These are phyloP conservation scores for Ceratobasidium papillatum DNA, from an alignment of 1,284 basidiomycete species.

Conservation along the genomic window DNA sequence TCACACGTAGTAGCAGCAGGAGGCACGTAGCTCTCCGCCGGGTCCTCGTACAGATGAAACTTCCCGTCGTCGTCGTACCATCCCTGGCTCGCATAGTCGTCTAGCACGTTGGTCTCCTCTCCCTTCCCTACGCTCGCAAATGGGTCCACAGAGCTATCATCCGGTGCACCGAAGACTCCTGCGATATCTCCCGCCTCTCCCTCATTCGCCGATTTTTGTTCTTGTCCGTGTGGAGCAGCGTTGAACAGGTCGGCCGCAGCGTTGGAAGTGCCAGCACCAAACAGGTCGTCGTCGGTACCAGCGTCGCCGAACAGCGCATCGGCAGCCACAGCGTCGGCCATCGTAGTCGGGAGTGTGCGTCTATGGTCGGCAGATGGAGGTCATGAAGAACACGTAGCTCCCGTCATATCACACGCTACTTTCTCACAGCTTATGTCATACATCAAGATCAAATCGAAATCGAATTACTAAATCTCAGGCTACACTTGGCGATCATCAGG, in stretches of 20 bases:
- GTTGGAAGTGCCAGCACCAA: background rate
- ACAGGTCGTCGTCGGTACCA: background rate
- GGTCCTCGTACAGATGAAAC: constrained; percentile 48
- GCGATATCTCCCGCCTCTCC: too few relatives aligned
- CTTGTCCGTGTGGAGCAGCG: background rate
- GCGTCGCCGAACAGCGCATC: constrained; percentile 43
- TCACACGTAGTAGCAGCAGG: constrained; percentile 17
- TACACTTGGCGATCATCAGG: background rate
- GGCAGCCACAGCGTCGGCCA: constrained; percentile 41
- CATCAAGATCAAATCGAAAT: background rate
- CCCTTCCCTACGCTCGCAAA: too few relatives aligned
- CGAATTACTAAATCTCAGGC: too few relatives aligned
- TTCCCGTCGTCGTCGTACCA: constrained; percentile 48
- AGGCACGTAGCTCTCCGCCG: constrained; percentile 27
- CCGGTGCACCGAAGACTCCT: too few relatives aligned
- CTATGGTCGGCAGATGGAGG: constrained; percentile 22
- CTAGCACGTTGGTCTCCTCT: too few relatives aligned
- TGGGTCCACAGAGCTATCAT: too few relatives aligned
- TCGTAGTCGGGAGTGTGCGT: background rate
- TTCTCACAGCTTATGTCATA: constrained; percentile 28
- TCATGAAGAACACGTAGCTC: constrained; percentile 14
- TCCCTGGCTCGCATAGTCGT: too few relatives aligned
- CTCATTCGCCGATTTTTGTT: constrained; percentile 45
- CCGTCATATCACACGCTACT: constrained; percentile 3
- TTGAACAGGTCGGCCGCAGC: too few relatives aligned